phyloP scores from a whole-genome alignment of 257 asterid genomes.

The Lantana camara region DNA sequence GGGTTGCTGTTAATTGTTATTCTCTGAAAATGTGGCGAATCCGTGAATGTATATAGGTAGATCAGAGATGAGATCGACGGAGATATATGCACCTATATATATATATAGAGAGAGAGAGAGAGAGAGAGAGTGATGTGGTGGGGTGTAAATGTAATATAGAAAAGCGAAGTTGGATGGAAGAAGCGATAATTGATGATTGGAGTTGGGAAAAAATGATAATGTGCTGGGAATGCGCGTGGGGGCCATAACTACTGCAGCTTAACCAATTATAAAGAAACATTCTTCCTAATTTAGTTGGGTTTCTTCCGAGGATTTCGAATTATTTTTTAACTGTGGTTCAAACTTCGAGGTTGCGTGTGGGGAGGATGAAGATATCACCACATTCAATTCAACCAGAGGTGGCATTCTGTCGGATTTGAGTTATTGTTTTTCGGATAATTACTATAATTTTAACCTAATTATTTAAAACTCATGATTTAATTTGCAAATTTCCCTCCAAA shows the following conservation, averaged over 20 bases:
- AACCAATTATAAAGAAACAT: neutral
- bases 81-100: too few relatives aligned
- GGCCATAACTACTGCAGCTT: slow-evolving; percentile 15
- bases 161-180: slow-evolving; percentile 33
- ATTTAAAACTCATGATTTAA: too few relatives aligned
- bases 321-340: neutral
- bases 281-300: slow-evolving; percentile 6
- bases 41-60: too few relatives aligned
- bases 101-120: neutral
- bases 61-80: too few relatives aligned
- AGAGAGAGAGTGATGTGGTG: too few relatives aligned
- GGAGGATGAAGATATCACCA: neutral
- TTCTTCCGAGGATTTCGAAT: neutral
- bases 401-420: neutral
- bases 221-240: slow-evolving; percentile 31
- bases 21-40: neutral
- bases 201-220: slow-evolving; percentile 24
- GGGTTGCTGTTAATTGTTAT: neutral
- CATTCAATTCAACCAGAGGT: neutral
- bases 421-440: neutral
- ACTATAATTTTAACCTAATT: too few relatives aligned
- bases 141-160: neutral
- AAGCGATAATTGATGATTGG: slow-evolving; percentile 25
- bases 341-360: neutral
- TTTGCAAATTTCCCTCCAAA: too few relatives aligned